Conservation (phyloP, 1,284 basidiomycete genomes). For the Fomitiporia mediterranea region DNA sequence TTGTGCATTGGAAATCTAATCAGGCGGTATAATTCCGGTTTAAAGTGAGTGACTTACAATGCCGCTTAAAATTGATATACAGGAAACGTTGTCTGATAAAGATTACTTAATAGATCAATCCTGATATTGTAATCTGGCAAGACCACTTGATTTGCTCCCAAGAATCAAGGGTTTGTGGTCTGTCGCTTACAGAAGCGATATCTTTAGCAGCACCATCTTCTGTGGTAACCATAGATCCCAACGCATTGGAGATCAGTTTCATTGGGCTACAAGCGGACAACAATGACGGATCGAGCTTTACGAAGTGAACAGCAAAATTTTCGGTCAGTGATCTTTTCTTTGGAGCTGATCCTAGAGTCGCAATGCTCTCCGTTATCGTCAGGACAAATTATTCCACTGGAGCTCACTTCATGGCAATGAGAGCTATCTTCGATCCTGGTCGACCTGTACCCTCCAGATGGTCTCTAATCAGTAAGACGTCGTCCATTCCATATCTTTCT, state of each 20-base stretch:
- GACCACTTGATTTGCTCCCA: background rate
- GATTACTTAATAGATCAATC: background rate
- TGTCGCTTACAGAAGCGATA: too few relatives aligned
- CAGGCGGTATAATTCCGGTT: background rate
- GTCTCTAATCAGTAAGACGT: background rate
- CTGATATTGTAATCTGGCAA: background rate
- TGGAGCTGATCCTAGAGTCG: too few relatives aligned
- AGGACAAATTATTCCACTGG: background rate
- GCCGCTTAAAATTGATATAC: background rate
- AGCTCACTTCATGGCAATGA: background rate
- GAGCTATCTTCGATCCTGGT: background rate
- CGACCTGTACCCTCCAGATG: background rate
- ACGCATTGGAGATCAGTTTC: too few relatives aligned
- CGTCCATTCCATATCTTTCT: background rate
- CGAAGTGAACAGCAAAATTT: too few relatives aligned
- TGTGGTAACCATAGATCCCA: too few relatives aligned
- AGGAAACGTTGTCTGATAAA: background rate
- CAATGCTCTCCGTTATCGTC: too few relatives aligned
- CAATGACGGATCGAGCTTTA: too few relatives aligned
- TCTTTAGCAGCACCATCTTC: too few relatives aligned
- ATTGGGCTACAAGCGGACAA: too few relatives aligned
- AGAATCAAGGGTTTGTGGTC: too few relatives aligned
- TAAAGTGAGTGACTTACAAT: background rate
- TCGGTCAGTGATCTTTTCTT: too few relatives aligned
- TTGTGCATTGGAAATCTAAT: background rate